A percentile compares a stretch with the other conserved stretches of the same genome.
These are phyloP conservation scores for Hymenoscyphus albidus DNA, from an alignment of 2,329 filamentous ascomycete genomes.

Conservation along the genomic window DNA sequence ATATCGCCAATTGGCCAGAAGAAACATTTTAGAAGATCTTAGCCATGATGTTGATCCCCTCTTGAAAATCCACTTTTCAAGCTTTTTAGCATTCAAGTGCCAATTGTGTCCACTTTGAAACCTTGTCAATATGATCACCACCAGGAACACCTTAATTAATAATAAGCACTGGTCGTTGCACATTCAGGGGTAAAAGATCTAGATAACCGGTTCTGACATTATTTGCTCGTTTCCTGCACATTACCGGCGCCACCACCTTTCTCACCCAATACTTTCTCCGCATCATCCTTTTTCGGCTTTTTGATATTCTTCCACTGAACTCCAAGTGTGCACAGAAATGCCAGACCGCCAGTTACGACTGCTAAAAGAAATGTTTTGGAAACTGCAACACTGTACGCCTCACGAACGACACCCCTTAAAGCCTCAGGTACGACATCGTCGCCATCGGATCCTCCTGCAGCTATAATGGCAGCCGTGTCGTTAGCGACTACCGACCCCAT, in stretches of 20 bases:
- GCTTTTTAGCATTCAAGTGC: too few relatives aligned
- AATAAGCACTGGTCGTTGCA: too few relatives aligned
- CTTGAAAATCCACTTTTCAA: too few relatives aligned
- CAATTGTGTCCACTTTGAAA: too few relatives aligned
- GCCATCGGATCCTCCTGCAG: slow-evolving; percentile 46
- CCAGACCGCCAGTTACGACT: slow-evolving; percentile 35
- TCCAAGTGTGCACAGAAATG: slow-evolving; percentile 16
- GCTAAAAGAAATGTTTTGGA: slow-evolving; percentile 50
- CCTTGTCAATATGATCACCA: too few relatives aligned
- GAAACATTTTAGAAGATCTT: too few relatives aligned
- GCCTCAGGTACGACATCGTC: slow-evolving; percentile 51
- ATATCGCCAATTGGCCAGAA: too few relatives aligned
- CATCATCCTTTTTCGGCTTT: slow-evolving; percentile 4
- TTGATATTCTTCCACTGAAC: slow-evolving; percentile 16
- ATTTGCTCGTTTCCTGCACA: not conserved
- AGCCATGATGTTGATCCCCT: too few relatives aligned
- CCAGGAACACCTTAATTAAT: too few relatives aligned
- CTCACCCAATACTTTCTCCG: not conserved
- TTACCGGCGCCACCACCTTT: not conserved
- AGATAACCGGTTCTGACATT: not conserved
- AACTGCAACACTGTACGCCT: slow-evolving; percentile 53
- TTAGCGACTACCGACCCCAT: slow-evolving; percentile 25
- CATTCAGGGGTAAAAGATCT: too few relatives aligned
- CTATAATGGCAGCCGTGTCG: slow-evolving; percentile 40
- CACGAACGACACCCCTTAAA: slow-evolving; percentile 48